Evolutionary conservation across 306 rosid genomes (phyloP), one percentile per base, ranked within the genome.

Genomic region (Gleditsia sinensis): DNA sequence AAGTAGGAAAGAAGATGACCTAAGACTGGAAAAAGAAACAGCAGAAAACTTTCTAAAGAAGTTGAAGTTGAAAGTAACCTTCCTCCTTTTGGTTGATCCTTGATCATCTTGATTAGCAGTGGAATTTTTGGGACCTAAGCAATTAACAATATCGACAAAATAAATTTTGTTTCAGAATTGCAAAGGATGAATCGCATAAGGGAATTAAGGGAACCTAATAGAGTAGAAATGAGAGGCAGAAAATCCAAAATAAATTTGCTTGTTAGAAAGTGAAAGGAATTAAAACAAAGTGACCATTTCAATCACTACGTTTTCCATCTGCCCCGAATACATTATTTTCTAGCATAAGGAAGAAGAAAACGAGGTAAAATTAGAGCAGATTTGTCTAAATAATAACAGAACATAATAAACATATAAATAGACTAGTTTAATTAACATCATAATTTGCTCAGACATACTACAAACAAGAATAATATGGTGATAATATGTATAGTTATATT

Each of bases 51-150:
- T 33, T 45, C 74, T 66, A 25, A 5, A 49, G 19, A 61, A n/a
- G 33, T 17, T 46, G 19, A 61, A n/a, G 33, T 17, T 46, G 14
- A 53, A 59, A 45, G 64, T 51, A 79, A 94, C 97, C 96, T 86
- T 89, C 58, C 85, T 87, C 88, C 85, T 80, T 82, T 88, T 88
- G 61, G 77, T 23, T 43, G 78, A 81, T 48, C 79, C 78, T 71
- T 69, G 85, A 69, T 84, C 84, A 77, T 83, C 94, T 81, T 69
- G 70, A 82, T 83, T 71, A 56, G 74, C 59, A 80, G 24, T 69
- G 73, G 69, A 72, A 79, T 62, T 59, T 80, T 69, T 71, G 45
- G 73, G 55, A 74, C 84, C 88, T 83, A 61, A 55, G 70, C 79
- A 79, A 69, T 30, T 51, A 46, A 74, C 30, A 62, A 60, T 53